A percentile compares a stretch with the other conserved stretches of the same genome.
phyloP scores from a whole-genome alignment of 1,284 basidiomycete species.

The Cryptococcus wingfieldii region DNA sequence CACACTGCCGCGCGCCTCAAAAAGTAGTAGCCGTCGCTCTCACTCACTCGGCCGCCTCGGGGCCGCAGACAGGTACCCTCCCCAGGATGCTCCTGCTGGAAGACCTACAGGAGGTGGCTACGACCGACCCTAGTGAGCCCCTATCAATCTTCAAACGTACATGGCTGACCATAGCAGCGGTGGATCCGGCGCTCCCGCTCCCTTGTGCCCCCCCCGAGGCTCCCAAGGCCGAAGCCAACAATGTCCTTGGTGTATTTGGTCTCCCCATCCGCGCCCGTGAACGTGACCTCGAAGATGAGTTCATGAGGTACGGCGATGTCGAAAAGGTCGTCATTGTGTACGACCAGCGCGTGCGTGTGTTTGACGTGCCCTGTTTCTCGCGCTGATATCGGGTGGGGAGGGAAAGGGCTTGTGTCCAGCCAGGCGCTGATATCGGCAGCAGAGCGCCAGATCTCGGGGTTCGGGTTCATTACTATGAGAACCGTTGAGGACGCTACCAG shows the following conservation, averaged over 20 bases:
- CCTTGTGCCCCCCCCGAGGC: neutral
- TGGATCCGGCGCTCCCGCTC: neutral
- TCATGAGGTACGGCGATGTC: conserved; percentile 79
- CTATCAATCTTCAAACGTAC: neutral
- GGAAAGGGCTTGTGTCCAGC: too few species aligned
- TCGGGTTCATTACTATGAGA: conserved; percentile 95
- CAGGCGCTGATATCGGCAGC: too few species aligned
- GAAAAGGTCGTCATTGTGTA: conserved; percentile 98
- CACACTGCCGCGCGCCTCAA: too few species aligned
- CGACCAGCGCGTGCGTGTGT: conserved; percentile 77
- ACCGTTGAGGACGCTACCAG: conserved; percentile 76
- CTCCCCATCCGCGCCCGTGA: conserved; percentile 92
- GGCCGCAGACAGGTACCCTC: too few species aligned
- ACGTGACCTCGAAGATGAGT: conserved; percentile 90
- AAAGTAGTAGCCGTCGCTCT: too few species aligned
- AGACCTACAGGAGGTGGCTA: too few species aligned
- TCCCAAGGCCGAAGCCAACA: conserved; percentile 66
- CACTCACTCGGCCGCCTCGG: too few species aligned
- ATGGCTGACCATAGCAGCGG: conserved; percentile 2
- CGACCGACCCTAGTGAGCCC: too few species aligned
- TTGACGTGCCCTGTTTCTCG: neutral
- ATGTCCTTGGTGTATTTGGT: conserved; percentile 92
- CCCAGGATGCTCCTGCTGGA: too few species aligned
- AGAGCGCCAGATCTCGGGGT: conserved; percentile 93
- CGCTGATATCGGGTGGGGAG: too few species aligned